A percentile compares a stretch with the other conserved stretches of the same genome.
These are phyloP conservation scores for Leccinum subgranulosum DNA, from an alignment of 768 basidiomycete species.

Conservation along the genomic window DNA sequence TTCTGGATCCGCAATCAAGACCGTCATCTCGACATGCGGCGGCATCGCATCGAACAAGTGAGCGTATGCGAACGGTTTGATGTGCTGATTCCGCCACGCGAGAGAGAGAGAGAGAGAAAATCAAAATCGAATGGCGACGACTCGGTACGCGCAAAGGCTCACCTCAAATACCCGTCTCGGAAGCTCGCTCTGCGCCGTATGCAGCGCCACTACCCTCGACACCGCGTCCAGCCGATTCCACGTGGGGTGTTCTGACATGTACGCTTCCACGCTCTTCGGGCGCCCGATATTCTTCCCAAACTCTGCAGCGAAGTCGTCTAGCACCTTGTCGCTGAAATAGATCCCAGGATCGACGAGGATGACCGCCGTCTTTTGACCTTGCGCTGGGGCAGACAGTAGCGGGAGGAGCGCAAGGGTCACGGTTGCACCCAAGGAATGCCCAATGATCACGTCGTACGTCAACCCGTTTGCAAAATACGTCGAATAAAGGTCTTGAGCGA, in stretches of 20 bases:
- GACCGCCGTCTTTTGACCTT: not conserved
- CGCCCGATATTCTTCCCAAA: not conserved
- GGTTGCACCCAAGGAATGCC: conserved; percentile 14
- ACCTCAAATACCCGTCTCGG: conserved; percentile 8
- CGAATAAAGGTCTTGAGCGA: conserved; percentile 13
- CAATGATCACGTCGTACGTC: conserved; percentile 16
- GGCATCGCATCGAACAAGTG: conserved; percentile 9
- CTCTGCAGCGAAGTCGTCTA: not conserved
- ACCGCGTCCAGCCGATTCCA: conserved; percentile 17
- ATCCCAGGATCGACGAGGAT: conserved; percentile 17
- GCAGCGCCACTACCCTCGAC: conserved; percentile 8
- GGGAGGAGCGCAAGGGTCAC: conserved; percentile 10
- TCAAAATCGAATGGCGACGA: not conserved
- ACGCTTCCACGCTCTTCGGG: conserved; percentile 5
- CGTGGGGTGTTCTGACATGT: conserved; percentile 7
- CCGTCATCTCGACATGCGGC: conserved; percentile 12
- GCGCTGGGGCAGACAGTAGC: not conserved
- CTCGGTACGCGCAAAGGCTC: not conserved
- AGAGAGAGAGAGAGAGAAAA: no score
- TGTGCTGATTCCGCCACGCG: conserved; percentile 1
- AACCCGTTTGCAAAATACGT: conserved; percentile 13
- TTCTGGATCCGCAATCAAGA: conserved; percentile 13
- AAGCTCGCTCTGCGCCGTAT: conserved; percentile 5
- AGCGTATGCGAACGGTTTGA: conserved; percentile 14
- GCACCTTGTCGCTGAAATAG: not conserved